These are phyloP conservation scores for Gardenia jasminoides DNA, from an alignment of 257 asterid species.

Conservation along the genomic window DNA sequence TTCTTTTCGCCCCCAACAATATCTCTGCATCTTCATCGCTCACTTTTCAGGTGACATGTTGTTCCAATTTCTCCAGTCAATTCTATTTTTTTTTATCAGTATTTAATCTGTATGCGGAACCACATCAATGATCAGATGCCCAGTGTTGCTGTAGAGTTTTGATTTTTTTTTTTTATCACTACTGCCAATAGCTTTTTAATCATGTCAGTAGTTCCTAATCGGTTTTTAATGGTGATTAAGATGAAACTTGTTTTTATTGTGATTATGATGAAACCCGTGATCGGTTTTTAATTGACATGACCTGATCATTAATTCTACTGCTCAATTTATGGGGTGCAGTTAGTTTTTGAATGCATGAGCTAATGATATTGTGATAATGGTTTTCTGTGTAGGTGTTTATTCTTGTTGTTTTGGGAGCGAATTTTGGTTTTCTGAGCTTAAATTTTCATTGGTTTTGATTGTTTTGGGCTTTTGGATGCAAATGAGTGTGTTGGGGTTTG, in stretches of 20 bases:
- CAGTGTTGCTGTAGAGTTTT: not conserved
- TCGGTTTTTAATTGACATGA: not conserved
- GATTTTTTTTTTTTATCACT: not conserved
- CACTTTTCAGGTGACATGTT: not conserved
- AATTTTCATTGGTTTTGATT: conserved; percentile 18
- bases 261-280: not conserved
- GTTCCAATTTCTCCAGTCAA: conserved; percentile 1
- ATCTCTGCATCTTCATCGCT: conserved; percentile 25
- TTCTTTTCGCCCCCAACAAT: not conserved
- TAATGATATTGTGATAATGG: conserved; percentile 13
- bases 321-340: not conserved
- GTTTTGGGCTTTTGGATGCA: conserved; percentile 25
- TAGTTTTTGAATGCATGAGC: conserved; percentile 10
- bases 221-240: not conserved
- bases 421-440: conserved; percentile 15
- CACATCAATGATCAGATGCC: too few relatives aligned
- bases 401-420: conserved; percentile 10
- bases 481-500: conserved; percentile 91
- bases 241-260: not conserved
- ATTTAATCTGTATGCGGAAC: too few relatives aligned
- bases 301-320: not conserved
- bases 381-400: conserved; percentile 9
- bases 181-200: not conserved
- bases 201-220: not conserved
- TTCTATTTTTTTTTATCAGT: too few relatives aligned